Conservation (phyloP, 257 asterid genomes). For the Plectranthus barbatus region DNA sequence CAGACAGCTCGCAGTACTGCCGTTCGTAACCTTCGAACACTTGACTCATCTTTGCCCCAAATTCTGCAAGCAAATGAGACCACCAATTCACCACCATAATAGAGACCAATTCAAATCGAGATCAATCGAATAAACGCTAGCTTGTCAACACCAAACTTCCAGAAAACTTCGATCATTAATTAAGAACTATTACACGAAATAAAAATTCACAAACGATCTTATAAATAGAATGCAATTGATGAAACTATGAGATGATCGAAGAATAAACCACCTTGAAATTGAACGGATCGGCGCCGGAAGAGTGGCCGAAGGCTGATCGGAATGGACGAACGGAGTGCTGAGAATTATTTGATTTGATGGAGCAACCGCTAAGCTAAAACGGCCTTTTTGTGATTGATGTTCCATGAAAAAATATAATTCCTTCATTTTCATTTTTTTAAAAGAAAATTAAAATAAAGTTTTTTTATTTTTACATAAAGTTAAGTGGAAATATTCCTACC, state of each 20-base stretch:
- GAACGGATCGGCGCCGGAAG: slow-evolving; percentile 2
- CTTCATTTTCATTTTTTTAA: too few relatives aligned
- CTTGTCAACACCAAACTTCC: neutral
- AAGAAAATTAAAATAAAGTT: too few relatives aligned
- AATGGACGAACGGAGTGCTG: neutral
- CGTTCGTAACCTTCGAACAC: slow-evolving; percentile 80
- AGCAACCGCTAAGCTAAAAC: neutral
- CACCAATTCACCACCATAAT: slow-evolving; percentile 17
- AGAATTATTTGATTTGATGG: neutral
- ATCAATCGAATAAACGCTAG: neutral
- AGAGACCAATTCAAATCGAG: neutral
- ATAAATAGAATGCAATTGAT: neutral
- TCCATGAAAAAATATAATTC: neutral
- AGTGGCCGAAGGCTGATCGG: neutral
- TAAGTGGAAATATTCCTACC: too few relatives aligned
- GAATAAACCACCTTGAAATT: neutral
- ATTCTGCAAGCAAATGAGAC: neutral
- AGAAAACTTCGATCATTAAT: neutral
- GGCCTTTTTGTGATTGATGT: too few relatives aligned
- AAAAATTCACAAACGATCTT: neutral
- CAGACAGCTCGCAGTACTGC: slow-evolving; percentile 76
- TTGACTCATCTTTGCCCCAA: slow-evolving; percentile 50
- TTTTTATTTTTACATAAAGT: too few relatives aligned
- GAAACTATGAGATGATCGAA: neutral
- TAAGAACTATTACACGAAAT: neutral